phyloP scores from a whole-genome alignment of 2,329 filamentous ascomycete species.

The Lasiodiplodia gonubiensis region DNA sequence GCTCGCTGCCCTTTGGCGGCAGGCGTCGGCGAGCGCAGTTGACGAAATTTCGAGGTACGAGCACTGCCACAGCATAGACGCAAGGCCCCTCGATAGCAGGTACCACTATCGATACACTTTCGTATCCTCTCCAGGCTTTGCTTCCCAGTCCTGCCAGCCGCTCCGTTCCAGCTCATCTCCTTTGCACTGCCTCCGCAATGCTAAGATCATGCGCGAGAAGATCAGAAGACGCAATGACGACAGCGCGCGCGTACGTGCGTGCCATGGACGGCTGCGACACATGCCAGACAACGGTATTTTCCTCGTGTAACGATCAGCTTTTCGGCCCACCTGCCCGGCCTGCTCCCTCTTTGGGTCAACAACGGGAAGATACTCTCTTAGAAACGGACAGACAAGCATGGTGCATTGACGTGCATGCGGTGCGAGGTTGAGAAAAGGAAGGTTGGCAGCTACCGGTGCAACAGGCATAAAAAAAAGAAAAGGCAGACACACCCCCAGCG shows the following conservation, averaged over 20 bases:
- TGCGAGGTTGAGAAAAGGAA: not conserved
- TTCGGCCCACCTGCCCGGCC: not conserved
- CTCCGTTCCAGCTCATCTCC: not conserved
- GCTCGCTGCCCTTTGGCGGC: not conserved
- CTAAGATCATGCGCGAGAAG: not conserved
- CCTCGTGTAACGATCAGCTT: not conserved
- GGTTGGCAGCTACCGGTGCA: not conserved
- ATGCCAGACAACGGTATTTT: no score
- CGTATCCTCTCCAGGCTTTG: not conserved
- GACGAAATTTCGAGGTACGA: not conserved
- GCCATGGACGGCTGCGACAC: no score
- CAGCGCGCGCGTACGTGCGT: not conserved
- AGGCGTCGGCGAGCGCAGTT: not conserved
- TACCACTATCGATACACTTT: constrained; percentile 3
- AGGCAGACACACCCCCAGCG: not conserved
- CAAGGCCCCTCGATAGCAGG: constrained; percentile 19
- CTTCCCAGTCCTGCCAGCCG: not conserved
- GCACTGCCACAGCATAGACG: constrained; percentile 2
- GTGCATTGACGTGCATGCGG: not conserved
- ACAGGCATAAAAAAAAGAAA: not conserved
- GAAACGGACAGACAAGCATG: not conserved
- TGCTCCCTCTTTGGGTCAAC: not conserved
- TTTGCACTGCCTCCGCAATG: not conserved
- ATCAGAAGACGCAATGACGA: not conserved
- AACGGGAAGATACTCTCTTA: not conserved